Evolutionary conservation across 768 basidiomycete genomes (phyloP).

Genomic region (Roridomyces roridus): DNA sequence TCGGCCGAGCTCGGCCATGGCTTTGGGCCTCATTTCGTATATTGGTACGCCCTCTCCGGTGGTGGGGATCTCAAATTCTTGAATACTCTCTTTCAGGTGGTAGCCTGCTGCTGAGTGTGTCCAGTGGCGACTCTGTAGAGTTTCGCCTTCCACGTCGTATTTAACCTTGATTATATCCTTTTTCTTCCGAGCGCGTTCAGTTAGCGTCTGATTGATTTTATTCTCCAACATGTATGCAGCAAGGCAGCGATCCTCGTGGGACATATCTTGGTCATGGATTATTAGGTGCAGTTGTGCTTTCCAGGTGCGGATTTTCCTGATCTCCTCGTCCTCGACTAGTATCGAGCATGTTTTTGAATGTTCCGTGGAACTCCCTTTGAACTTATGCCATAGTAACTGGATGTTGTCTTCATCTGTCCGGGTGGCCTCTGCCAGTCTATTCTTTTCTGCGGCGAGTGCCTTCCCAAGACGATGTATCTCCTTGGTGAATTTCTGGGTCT

Average conservation of each 20-base stretch:
- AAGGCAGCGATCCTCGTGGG: not conserved
- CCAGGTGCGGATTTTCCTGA: not conserved
- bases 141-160: not conserved
- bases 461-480: not conserved
- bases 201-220: no score
- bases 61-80: conserved; percentile 2
- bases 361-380: not conserved
- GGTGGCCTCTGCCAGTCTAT: not conserved
- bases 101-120: not conserved
- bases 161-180: not conserved
- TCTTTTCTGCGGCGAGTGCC: not conserved
- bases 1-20: not conserved
- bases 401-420: not conserved
- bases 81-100: not conserved
- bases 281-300: not conserved
- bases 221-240: not conserved
- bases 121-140: not conserved
- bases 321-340: not conserved
- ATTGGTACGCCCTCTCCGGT: no score
- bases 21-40: not conserved
- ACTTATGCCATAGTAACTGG: not conserved
- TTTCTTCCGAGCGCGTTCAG: not conserved
- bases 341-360: no score
- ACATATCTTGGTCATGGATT: not conserved
- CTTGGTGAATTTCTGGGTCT: conserved; percentile 10